A percentile compares a stretch with the other conserved stretches of the same genome.
Conservation (phyloP, 2,329 filamentous ascomycete species). For the Monosporascus cannonballus region DNA sequence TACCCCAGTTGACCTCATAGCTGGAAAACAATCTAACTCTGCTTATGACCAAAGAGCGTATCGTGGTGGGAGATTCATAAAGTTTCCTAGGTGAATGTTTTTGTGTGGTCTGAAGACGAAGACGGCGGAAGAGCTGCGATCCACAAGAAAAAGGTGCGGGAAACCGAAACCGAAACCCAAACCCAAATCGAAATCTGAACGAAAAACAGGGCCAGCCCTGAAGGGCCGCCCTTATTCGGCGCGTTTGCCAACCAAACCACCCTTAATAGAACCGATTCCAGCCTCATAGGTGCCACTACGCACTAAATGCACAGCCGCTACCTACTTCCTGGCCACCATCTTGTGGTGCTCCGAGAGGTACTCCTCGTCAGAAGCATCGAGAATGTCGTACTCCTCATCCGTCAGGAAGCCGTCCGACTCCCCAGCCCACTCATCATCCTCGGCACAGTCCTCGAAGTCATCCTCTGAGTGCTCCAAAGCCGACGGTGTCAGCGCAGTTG, state of each 20-base stretch:
- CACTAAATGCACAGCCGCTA: conserved; percentile 1
- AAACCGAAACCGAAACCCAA: not conserved
- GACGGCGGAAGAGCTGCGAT: not conserved
- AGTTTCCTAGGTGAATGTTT: not conserved
- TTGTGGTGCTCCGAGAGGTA: conserved; percentile 52
- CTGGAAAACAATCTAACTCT: not conserved
- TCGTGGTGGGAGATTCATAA: not conserved
- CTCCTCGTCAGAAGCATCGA: conserved; percentile 92
- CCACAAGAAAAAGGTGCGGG: not conserved
- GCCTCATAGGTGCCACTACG: not conserved
- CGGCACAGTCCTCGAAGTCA: conserved; percentile 45
- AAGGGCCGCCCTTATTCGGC: not conserved
- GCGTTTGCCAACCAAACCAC: not conserved
- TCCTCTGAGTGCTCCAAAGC: conserved; percentile 36
- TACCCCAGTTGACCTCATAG: not conserved
- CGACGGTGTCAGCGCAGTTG: conserved; percentile 27
- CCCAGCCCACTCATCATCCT: conserved; percentile 55
- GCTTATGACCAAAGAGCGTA: not conserved
- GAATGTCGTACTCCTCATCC: conserved; percentile 96
- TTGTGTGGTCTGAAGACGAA: not conserved
- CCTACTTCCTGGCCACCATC: conserved; percentile 22
- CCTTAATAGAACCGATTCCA: not conserved
- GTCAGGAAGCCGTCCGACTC: conserved; percentile 79
- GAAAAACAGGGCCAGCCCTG: not conserved
- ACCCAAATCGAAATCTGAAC: not conserved